Evolutionary conservation across 352 stramenopile species (phyloP).

Genomic region (Phytophthora sp.): DNA sequence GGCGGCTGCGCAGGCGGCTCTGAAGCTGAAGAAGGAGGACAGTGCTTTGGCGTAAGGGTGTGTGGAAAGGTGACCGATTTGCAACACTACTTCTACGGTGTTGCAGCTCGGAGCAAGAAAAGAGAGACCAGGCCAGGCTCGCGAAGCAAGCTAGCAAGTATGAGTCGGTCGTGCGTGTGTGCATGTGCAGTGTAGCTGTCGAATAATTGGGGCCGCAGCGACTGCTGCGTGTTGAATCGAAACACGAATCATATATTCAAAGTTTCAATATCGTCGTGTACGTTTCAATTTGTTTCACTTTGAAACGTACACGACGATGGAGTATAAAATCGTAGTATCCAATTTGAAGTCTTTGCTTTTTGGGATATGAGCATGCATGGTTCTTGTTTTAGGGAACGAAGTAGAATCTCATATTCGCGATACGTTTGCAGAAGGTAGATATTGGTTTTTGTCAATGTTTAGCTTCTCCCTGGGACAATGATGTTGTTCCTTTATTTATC

Average conservation of each 20-base stretch:
- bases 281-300: no score
- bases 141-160: constrained; percentile 22
- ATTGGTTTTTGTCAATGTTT: no score
- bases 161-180: constrained; percentile 11
- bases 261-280: no score
- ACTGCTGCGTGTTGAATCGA: constrained; percentile 23
- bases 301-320: no score
- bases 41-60: constrained; percentile 7
- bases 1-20: constrained; percentile 29
- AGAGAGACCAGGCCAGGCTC: constrained; percentile 12
- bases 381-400: no score
- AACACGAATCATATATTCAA: constrained; percentile 1
- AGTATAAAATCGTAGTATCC: no score
- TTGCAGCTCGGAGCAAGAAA: constrained; percentile 2
- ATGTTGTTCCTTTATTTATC: no score
- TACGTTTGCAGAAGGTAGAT: no score
- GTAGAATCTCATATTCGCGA: no score
- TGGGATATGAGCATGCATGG: no score
- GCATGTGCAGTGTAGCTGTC: constrained; percentile 21
- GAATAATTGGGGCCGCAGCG: constrained; percentile 15
- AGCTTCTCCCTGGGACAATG: no score
- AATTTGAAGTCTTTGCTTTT: no score
- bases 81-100: neutral
- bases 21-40: constrained; percentile 34
- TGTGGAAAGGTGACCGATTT: neutral